Evolutionary conservation across 2,329 filamentous ascomycete genomes (phyloP), one percentile per base, ranked within the genome.

Genomic region (Coniochaeta hoffmannii): DNA sequence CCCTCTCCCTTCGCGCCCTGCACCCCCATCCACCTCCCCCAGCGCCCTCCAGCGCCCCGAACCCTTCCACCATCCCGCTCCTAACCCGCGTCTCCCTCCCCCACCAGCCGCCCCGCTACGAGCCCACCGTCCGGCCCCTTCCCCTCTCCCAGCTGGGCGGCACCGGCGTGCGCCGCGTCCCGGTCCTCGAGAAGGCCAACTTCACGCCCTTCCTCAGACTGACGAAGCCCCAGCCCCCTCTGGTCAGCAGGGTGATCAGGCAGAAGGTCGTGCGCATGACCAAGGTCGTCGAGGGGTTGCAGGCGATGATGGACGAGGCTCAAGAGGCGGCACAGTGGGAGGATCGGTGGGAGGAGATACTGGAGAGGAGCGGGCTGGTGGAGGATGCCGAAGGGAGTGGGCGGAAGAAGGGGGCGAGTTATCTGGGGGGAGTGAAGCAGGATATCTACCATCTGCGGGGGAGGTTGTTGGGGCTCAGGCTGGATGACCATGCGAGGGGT

Each of bases 181-280:
- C 88, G 1, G 71, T 71, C 1, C 65, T 90, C 1, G 66, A 65
- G 35, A 71, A 79, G 4, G 76, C 83, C 2, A 73, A 76, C 38
- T 76, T 76, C 26, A 69, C 85, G 24, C 81, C 87, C 0, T 87
- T 91, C 63, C 67, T 93, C 28, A 82, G 88, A 34, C 69, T 86
- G 46, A 77, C 73, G 59, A 88, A 87, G 66, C 84, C 85, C 4
- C 86, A 91, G 66, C 79, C 85, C 2, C 65, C 66, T 0, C 69
- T 70, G n/a, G 68, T 92, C 19, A 79, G 76, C n/a, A 71, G 78
- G 9, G 75, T 86, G 15, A 63, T 92, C 2, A 71, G 75, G 10
- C 71, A 80, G 52, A 82, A 81, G 62, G 67, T 78, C 17, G 65
- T 66, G 46, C 69, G 75, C 15, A 66, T 78, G 12, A 57, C 71